Base-by-base conservation (phyloP, 2,329 filamentous ascomycete genomes). In the Colletotrichum cordylinicola region DNA sequence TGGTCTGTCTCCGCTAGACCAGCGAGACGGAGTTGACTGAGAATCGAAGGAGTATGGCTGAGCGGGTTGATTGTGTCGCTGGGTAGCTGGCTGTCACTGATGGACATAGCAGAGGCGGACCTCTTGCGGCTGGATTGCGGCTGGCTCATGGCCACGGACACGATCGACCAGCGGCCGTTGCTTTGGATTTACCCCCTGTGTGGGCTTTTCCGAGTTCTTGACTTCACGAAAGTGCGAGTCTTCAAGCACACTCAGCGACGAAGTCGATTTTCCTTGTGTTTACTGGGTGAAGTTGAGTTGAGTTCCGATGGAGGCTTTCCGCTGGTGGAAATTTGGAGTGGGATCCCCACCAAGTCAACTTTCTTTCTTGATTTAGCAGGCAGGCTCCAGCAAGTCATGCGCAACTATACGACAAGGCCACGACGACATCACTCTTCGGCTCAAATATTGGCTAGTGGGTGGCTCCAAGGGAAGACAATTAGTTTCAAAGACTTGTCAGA, bases 1-100 rank as follows among this genome's bases (percentile, higher is more conserved):
- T 82, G 84, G 31, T 91, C 87, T 65, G 86, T 82, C 13, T 89
- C 84, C 7, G 85, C 81, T 39, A 92, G 82, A 6, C 91, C 91
- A 4, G 91, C 91, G 4, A 89, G 79, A 33, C 84, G 81, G 70
- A 92, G 88, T 79, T 93, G 91, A 60, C 81, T 84, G 66, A 91
- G 87, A 43, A 88, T 87, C 66, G 84, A 82, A 0, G 89, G 89
- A 3, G 87, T 84, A 78, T 92, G 88, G 79, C 90, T 91, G 79
- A 89, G 75, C 21, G 91, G 90, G 79, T 92, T 91, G 80, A 90
- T 89, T 70, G 84, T 80, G 62, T 84, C 82, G 16, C 79, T 76
- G 1, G 83, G 84, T 16, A 83, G 80, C 9, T 64, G 52, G 39
- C n/a, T 67, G 56, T 71, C 24, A 39, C 61, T 35, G 74, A 71